Percentiles rank a stretch among this genome's conserved stretches.
phyloP scores from a whole-genome alignment of 768 basidiomycete genomes.

The Pleurotus salmoneostramineus region DNA sequence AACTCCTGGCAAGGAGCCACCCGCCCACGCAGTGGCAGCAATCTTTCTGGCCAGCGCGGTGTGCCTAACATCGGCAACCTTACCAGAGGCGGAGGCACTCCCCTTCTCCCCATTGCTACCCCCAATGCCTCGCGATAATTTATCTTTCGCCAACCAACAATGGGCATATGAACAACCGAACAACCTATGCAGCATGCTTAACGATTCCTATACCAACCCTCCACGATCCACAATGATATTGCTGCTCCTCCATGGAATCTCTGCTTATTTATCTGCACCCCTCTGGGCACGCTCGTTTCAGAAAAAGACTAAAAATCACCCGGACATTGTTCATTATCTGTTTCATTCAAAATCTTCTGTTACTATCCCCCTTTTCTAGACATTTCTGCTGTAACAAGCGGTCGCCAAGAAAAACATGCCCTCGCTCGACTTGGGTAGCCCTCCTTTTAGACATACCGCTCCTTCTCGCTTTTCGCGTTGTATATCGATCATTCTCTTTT shows the following conservation, averaged over 20 bases:
- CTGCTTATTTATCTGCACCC: background rate
- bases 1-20: constrained; percentile 19
- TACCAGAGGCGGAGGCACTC: constrained; percentile 23
- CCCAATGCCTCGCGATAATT: constrained; percentile 5
- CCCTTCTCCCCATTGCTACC: constrained; percentile 29
- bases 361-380: background rate
- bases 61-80: constrained; percentile 35
- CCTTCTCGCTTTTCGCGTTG: background rate
- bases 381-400: background rate
- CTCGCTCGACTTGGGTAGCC: background rate
- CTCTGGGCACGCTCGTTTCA: background rate
- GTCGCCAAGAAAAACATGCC: background rate
- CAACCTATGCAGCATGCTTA: background rate
- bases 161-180: background rate
- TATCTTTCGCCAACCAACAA: background rate
- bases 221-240: background rate
- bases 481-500: background rate
- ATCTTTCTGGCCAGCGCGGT: constrained; percentile 29
- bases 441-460: background rate
- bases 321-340: background rate
- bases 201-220: background rate
- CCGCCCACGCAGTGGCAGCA: constrained; percentile 49
- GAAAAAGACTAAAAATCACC: background rate
- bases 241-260: background rate
- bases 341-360: background rate